Conservation (phyloP, 495 filamentous ascomycete species). For the Hyphodiscus hymeniophilus region DNA sequence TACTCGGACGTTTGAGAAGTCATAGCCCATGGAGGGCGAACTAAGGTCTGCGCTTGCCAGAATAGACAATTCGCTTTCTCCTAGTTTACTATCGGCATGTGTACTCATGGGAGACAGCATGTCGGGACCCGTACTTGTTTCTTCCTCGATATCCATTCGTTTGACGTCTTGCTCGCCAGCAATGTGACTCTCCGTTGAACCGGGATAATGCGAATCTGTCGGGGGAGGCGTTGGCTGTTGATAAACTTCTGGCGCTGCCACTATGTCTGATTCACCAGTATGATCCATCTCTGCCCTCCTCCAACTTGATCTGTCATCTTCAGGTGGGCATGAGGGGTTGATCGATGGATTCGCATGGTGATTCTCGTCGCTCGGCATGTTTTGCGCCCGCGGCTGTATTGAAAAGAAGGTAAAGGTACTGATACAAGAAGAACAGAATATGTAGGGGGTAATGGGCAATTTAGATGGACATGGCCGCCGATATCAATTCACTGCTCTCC, state of each 20-base stretch:
- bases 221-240: conserved; percentile 24
- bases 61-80: conserved; percentile 17
- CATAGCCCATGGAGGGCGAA: conserved; percentile 41
- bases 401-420: conserved; percentile 15
- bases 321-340: conserved; percentile 27
- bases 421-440: conserved; percentile 23
- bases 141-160: conserved; percentile 26
- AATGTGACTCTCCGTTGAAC: conserved; percentile 17
- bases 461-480: conserved; percentile 18
- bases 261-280: conserved; percentile 10
- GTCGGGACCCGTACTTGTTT: conserved; percentile 12
- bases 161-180: conserved; percentile 13
- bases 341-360: conserved; percentile 7
- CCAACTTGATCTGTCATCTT: conserved; percentile 25
- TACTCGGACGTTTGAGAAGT: conserved; percentile 62
- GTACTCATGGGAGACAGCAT: conserved; percentile 24
- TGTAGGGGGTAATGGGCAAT: conserved; percentile 1
- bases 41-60: conserved; percentile 14
- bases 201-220: conserved; percentile 12
- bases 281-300: conserved; percentile 19
- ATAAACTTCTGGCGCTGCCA: conserved; percentile 11
- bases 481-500: conserved; percentile 5
- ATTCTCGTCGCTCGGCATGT: conserved; percentile 38
- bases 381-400: conserved; percentile 19
- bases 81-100: conserved; percentile 19